phyloP scores from a whole-genome alignment of 2,329 filamentous ascomycete species.

The Blastomyces emzantsi region DNA sequence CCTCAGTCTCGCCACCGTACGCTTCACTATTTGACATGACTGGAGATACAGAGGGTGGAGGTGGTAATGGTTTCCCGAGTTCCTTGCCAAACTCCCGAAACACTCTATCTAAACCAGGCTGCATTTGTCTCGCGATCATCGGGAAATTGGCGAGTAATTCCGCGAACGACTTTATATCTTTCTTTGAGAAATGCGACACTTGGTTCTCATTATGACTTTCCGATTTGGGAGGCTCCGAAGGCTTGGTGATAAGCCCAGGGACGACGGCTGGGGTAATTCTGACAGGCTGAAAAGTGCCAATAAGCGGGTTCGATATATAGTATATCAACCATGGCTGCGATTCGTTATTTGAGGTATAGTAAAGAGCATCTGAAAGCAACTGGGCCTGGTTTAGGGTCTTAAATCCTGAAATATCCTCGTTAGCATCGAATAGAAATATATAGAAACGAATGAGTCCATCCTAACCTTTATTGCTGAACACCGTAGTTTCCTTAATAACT shows the following conservation, averaged over 20 bases:
- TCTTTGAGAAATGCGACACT: conserved; percentile 51
- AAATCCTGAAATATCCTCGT: conserved; percentile 55
- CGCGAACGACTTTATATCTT: conserved; percentile 82
- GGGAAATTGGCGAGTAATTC: conserved; percentile 88
- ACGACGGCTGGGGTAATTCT: conserved; percentile 59
- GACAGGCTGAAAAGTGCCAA: conserved; percentile 71
- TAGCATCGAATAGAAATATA: conserved; percentile 16
- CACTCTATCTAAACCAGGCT: conserved; percentile 75
- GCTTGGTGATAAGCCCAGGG: conserved; percentile 32
- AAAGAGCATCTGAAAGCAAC: conserved; percentile 71
- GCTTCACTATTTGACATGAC: conserved; percentile 49
- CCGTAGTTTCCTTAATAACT: conserved; percentile 82
- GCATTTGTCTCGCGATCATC: conserved; percentile 94
- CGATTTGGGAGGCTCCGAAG: conserved; percentile 19
- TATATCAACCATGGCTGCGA: conserved; percentile 93
- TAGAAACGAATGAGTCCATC: conserved; percentile 12
- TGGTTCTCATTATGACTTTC: conserved; percentile 26
- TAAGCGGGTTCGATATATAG: conserved; percentile 82
- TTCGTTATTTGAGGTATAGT: conserved; percentile 82
- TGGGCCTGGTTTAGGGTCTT: conserved; percentile 85
- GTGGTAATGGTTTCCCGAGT: conserved; percentile 74
- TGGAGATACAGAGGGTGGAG: conserved; percentile 51
- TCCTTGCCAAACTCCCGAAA: conserved; percentile 83
- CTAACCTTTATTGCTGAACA: conserved; percentile 93
- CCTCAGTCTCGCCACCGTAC: conserved; percentile 32